Evolutionary conservation across 257 asterid species (phyloP), one percentile per base, ranked within the genome.

Genomic region (Ophiorrhiza pumila): DNA sequence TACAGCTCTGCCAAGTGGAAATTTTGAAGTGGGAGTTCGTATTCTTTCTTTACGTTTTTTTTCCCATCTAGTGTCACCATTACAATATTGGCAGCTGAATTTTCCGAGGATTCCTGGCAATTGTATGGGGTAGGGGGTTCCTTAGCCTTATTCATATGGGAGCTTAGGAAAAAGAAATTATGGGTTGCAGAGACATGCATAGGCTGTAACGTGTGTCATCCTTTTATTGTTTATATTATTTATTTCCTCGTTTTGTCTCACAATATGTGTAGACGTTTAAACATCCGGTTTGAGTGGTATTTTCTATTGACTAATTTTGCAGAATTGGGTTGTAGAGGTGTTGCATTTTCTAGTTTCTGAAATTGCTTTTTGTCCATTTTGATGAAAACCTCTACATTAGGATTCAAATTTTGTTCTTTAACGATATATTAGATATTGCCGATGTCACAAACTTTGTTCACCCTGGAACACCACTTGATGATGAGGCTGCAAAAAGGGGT

Each of bases 1-100:
- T 69, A 84, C 87, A 61, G 82, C 85, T 86, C 96, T 95, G 78
- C 89, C 96, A 49, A 88, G 79, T 83, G 99, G 98, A 65, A 88
- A 90, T 82, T 95, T 87, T 83, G 98, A 92, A 92, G 98, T 95
- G 58, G 99, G 99, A 84, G 99, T 95, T 52, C 99, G 97, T 95
- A 94, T 94, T 95, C 97, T 90, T 82, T 78, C 9, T 22, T 2
- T 56, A 32, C 31, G 17, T 31, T 34, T 27, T 29, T 63, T 46
- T 42, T 17, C 17, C 47, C 4, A 17, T 42, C 27, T 23, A n/a
- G 18, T 41, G 32, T 32, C 62, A 43, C 25, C 62, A 11, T 53
- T 56, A 56, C 34, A 25, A 17, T 37, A 62, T 23, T 47, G 63
- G 12, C 20, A 27, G 49, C 63, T 49, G 52, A n/a, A 2, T 20